Base-by-base conservation (phyloP, 2,329 filamentous ascomycete genomes). In the Colletotrichum lupini region DNA sequence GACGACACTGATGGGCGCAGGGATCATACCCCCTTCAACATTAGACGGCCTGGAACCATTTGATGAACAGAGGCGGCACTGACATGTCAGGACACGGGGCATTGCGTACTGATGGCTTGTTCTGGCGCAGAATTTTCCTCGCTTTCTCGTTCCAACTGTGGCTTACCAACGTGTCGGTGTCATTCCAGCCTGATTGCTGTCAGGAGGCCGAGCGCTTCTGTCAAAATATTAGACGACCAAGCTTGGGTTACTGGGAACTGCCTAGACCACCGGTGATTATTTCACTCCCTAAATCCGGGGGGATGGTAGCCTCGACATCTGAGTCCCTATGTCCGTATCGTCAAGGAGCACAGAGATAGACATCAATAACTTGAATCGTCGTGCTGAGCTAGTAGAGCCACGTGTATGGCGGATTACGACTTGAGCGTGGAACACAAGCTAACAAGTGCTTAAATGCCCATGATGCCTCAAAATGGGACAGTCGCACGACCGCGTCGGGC, bases 11-110 rank as follows among this genome's bases (percentile, higher is more conserved):
- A 62, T 62, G 22, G 26, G 16, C 7, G 53, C 58, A 63, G 30
- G 57, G 69, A 24, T 68, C 28, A 19, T 7, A 2, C 35, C 64
- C 46, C 56, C 57, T 12, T 32, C 22, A 42, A 30, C n/a, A 24
- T 52, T 37, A 19, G 68, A 61, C 35, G 53, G 65, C n/a, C 65
- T 67, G 57, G 53, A 53, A 30, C 55, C 49, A 57, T 61, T 46
- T 57, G 56, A 61, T 57, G 55, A 67, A 26, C 52, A 71, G 37
- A 61, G n/a, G 19, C 42, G 42, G 16, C 28, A 28, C 42, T 26
- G 37, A 53, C 42, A 65, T 71, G 68, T 30, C 56, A 32, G 26
- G 53, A 12, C 37, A 65, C 55, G 55, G 63, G 24, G 67, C 28
- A 53, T 42, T 42, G 63, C 19, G 67, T 60, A 35, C 9, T 49